Conservation (phyloP, 163 green algal species). For the Chlorella variabilis region DNA sequence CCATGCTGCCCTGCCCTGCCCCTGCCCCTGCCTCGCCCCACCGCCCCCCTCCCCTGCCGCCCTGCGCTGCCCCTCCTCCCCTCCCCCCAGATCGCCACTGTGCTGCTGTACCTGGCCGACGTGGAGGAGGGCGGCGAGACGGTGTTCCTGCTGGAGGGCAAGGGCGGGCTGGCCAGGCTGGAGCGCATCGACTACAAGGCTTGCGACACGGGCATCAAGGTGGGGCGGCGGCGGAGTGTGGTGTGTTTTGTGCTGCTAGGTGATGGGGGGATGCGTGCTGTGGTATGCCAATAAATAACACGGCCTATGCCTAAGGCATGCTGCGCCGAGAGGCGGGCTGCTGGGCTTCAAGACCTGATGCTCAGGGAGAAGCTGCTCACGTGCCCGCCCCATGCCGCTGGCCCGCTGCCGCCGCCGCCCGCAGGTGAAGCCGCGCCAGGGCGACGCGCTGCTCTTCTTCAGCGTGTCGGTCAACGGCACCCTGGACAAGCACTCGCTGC, state of each 20-base stretch:
- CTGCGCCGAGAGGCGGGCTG: too few species aligned
- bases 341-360: too few species aligned
- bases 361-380: too few species aligned
- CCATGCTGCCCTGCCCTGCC: too few species aligned
- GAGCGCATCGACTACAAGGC: slow-evolving; percentile 61
- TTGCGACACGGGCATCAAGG: slow-evolving; percentile 61
- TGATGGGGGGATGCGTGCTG: too few species aligned
- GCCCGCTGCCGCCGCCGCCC: too few species aligned
- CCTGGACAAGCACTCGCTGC: slow-evolving; percentile 61
- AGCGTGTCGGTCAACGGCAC: slow-evolving; percentile 55
- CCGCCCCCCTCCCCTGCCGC: not conserved
- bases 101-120: slow-evolving; percentile 63
- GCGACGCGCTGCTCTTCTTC: slow-evolving; percentile 77
- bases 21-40: not conserved
- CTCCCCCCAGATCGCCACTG: slow-evolving; percentile 53
- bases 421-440: slow-evolving; percentile 55
- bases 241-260: too few species aligned
- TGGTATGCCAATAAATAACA: too few species aligned
- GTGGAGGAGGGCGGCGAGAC: slow-evolving; percentile 66
- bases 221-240: too few species aligned
- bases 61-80: not conserved
- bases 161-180: slow-evolving; percentile 49
- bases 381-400: too few species aligned
- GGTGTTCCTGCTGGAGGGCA: slow-evolving; percentile 71
- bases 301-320: too few species aligned